phyloP scores from a whole-genome alignment of 179 eudicot species.

The Silene coronaria region DNA sequence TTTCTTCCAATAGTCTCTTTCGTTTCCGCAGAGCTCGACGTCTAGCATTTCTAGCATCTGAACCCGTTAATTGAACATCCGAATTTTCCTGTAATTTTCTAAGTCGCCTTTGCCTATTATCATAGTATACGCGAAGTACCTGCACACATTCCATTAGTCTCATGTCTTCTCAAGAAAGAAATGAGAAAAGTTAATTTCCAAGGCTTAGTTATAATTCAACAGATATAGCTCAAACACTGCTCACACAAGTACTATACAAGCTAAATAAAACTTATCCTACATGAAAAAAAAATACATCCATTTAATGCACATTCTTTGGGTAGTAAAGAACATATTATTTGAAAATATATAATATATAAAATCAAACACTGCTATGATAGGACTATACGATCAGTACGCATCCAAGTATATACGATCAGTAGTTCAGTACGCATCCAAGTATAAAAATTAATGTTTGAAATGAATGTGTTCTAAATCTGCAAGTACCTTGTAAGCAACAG shows the following conservation, averaged over 20 bases:
- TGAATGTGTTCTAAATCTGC: neutral
- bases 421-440: no score
- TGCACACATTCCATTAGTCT: constrained; percentile 29
- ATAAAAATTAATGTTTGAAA: no score
- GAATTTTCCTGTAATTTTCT: constrained; percentile 38
- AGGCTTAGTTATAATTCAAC: neutral
- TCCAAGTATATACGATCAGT: neutral
- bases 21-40: constrained; percentile 43
- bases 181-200: neutral
- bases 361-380: neutral
- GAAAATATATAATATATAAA: neutral
- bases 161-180: neutral
- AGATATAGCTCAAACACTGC: no score
- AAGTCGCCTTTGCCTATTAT: constrained; percentile 50
- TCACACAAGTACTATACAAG: no score
- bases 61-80: constrained; percentile 31
- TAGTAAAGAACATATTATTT: neutral
- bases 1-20: constrained; percentile 37
- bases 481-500: constrained; percentile 70
- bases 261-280: no score
- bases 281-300: no score
- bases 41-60: constrained; percentile 25
- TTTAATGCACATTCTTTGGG: neutral
- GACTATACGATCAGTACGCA: neutral
- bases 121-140: constrained; percentile 91